phyloP scores from a whole-genome alignment of 805 yeast species.

The Komagataella kurtzmanii region DNA sequence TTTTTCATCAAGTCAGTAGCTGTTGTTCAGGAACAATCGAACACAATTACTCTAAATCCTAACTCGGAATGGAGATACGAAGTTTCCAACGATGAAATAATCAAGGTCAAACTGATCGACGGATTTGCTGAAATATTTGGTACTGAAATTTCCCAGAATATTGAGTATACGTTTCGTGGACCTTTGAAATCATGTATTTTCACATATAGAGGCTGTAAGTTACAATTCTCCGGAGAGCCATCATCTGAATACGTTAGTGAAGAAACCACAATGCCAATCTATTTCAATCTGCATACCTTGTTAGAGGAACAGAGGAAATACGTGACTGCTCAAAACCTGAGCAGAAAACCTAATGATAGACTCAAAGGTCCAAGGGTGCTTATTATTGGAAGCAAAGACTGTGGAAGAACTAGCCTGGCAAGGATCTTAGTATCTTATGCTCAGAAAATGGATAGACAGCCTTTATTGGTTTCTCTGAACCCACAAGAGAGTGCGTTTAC shows the following conservation, averaged over 20 bases:
- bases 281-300: conserved; percentile 61
- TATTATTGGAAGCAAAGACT: conserved; percentile 54
- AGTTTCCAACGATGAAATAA: conserved; percentile 32
- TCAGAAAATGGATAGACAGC: conserved; percentile 49
- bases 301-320: conserved; percentile 39
- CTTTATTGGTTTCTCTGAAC: conserved; percentile 67
- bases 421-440: conserved; percentile 69
- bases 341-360: conserved; percentile 1
- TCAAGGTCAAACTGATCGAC: conserved; percentile 34
- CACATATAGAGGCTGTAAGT: conserved; percentile 51
- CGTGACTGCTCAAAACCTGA: conserved; percentile 12
- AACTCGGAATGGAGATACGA: conserved; percentile 69
- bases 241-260: conserved; percentile 53
- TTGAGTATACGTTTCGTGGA: conserved; percentile 44
- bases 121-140: conserved; percentile 91
- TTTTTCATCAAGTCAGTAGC: neutral
- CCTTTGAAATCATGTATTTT: conserved; percentile 37
- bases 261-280: conserved; percentile 52
- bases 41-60: conserved; percentile 11
- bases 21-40: neutral
- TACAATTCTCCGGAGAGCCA: conserved; percentile 34
- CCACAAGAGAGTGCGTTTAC: conserved; percentile 39
- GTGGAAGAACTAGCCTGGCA: conserved; percentile 71
- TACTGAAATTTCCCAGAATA: conserved; percentile 72
- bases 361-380: conserved; percentile 37